phyloP scores from a whole-genome alignment of 2,329 filamentous ascomycete species.

The Colletotrichum scovillei region DNA sequence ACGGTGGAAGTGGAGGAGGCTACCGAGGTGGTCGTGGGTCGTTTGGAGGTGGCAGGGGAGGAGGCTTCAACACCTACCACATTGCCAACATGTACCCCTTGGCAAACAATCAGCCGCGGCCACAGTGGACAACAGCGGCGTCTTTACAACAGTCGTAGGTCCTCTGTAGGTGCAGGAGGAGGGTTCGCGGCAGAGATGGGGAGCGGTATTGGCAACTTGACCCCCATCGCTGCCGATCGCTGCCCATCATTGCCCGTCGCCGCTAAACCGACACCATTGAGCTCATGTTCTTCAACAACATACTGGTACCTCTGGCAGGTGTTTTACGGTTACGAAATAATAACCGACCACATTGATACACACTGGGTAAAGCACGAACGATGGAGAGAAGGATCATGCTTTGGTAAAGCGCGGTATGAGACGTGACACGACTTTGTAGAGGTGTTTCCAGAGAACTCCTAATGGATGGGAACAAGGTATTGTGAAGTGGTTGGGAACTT shows the following conservation, averaged over 20 bases:
- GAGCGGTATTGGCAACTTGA: background rate
- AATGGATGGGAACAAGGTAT: background rate
- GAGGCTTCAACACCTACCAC: conserved; percentile 15
- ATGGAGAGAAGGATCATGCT: no score
- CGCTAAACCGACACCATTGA: no score
- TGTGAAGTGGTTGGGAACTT: background rate
- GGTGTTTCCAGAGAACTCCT: no score
- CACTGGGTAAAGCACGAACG: no score
- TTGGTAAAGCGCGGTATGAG: no score
- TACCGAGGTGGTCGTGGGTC: conserved; percentile 10
- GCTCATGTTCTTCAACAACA: no score
- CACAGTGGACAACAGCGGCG: conserved; percentile 27
- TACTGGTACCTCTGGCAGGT: no score
- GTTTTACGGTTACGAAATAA: no score
- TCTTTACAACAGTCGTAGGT: conserved; percentile 11
- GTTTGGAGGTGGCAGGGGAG: background rate
- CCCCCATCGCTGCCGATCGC: no score
- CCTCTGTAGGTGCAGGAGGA: background rate
- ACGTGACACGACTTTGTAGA: no score
- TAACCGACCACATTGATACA: no score
- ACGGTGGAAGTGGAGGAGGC: background rate
- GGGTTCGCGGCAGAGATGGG: background rate
- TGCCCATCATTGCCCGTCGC: no score
- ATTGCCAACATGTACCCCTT: background rate
- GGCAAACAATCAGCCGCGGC: background rate